Percentiles rank a stretch among this genome's conserved stretches.
phyloP scores from a whole-genome alignment of 2,329 filamentous ascomycete genomes.

The Tolypocladium sp. region DNA sequence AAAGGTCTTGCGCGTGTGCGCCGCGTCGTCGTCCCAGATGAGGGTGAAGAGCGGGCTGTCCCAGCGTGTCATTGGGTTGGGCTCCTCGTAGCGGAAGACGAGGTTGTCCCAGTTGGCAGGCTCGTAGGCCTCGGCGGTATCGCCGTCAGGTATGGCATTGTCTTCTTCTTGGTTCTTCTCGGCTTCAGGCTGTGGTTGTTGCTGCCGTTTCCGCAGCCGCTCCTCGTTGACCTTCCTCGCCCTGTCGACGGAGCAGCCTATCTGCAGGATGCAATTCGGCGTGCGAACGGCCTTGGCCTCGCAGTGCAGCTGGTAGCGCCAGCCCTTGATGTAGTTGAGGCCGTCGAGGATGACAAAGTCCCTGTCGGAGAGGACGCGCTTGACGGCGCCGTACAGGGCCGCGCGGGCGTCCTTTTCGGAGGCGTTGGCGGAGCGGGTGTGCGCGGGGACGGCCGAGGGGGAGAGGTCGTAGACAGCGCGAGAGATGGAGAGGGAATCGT shows the following conservation, averaged over 20 bases:
- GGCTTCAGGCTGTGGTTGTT: conserved; percentile 1
- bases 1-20: conserved; percentile 45
- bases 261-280: conserved; percentile 63
- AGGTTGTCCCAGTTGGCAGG: conserved; percentile 65
- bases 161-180: not conserved
- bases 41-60: conserved; percentile 76
- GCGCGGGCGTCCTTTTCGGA: conserved; percentile 77
- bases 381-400: conserved; percentile 66
- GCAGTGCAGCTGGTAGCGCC: conserved; percentile 78
- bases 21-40: conserved; percentile 62
- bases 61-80: conserved; percentile 78
- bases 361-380: conserved; percentile 60
- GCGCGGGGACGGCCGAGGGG: conserved; percentile 37
- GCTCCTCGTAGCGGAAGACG: conserved; percentile 77
- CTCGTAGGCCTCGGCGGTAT: conserved; percentile 35
- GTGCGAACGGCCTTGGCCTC: conserved; percentile 74
- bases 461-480: conserved; percentile 64
- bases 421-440: conserved; percentile 61
- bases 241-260: conserved; percentile 45
- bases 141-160: not conserved
- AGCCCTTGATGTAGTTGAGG: conserved; percentile 84
- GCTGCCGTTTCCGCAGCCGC: conserved; percentile 30
- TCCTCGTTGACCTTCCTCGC: conserved; percentile 51
- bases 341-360: conserved; percentile 75
- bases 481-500: conserved; percentile 60